Conservation (phyloP, 140 eudicot species). For the Stevia rebaudiana region DNA sequence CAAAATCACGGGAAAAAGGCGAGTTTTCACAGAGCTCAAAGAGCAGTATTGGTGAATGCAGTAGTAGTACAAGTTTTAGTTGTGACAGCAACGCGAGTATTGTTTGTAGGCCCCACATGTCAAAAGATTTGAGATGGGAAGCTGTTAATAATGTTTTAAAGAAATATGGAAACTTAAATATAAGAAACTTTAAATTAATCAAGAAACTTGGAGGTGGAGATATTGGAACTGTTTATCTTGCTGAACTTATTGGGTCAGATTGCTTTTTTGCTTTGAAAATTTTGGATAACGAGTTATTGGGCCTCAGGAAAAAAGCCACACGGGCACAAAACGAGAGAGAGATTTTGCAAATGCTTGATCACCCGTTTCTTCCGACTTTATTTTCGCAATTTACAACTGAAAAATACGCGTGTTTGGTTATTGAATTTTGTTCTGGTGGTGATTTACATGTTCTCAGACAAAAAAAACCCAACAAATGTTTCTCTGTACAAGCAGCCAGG, state of each 20-base stretch:
- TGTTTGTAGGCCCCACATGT: slow-evolving; percentile 83
- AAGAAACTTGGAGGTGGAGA: slow-evolving; percentile 85
- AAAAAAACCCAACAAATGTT: slow-evolving; percentile 53
- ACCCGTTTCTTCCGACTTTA: slow-evolving; percentile 91
- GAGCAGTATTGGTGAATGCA: slow-evolving; percentile 72
- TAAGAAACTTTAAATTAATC: slow-evolving; percentile 60
- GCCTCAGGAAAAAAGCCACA: slow-evolving; percentile 46
- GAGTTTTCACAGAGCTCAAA: slow-evolving; percentile 87
- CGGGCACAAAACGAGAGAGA: slow-evolving; percentile 87
- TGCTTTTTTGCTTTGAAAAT: slow-evolving; percentile 77
- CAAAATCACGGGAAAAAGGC: slow-evolving; percentile 53
- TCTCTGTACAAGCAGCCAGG: slow-evolving; percentile 83
- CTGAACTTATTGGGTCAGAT: slow-evolving; percentile 52
- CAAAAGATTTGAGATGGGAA: slow-evolving; percentile 79
- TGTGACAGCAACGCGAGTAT: slow-evolving; percentile 66
- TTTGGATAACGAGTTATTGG: slow-evolving; percentile 64
- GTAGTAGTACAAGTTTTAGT: slow-evolving; percentile 67
- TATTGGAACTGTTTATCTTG: slow-evolving; percentile 70
- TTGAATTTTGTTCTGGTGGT: slow-evolving; percentile 90
- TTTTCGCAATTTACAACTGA: slow-evolving; percentile 66
- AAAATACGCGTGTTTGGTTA: slow-evolving; percentile 72
- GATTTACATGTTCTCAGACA: slow-evolving; percentile 89
- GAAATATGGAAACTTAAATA: slow-evolving; percentile 50
- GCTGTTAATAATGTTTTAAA: slow-evolving; percentile 44
- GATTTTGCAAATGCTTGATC: slow-evolving; percentile 76